These are phyloP conservation scores for Debaryomyces tyrocola DNA, from an alignment of 805 yeast genomes.

Conservation along the genomic window DNA sequence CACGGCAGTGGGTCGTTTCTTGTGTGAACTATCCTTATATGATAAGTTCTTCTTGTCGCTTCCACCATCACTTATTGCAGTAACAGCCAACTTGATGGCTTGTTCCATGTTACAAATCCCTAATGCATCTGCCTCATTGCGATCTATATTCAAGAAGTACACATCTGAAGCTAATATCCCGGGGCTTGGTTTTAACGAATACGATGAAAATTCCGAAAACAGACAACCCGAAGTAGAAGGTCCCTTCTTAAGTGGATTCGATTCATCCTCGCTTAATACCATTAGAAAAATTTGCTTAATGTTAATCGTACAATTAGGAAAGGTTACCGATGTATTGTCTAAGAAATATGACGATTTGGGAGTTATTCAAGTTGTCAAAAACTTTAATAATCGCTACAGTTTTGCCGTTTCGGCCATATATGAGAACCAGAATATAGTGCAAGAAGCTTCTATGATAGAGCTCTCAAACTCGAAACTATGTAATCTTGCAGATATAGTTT, in stretches of 20 bases:
- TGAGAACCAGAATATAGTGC: slow-evolving; percentile 15
- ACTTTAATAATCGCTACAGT: slow-evolving; percentile 20
- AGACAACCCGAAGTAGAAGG: slow-evolving; percentile 41
- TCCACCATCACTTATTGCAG: slow-evolving; percentile 47
- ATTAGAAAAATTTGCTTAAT: slow-evolving; percentile 44
- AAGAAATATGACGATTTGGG: slow-evolving; percentile 54
- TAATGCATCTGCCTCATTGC: slow-evolving; percentile 38
- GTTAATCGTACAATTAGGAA: slow-evolving; percentile 42
- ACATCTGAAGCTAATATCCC: slow-evolving; percentile 4
- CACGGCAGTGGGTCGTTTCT: slow-evolving; percentile 53
- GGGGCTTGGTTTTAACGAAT: slow-evolving; percentile 9
- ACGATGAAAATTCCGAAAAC: slow-evolving; percentile 41
- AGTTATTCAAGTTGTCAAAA: slow-evolving; percentile 48
- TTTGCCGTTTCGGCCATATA: slow-evolving; percentile 17
- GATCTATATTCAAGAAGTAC: slow-evolving; percentile 15
- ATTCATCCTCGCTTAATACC: slow-evolving; percentile 37
- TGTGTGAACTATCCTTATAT: slow-evolving; percentile 55
- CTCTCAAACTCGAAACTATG: slow-evolving; percentile 13
- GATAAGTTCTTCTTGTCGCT: slow-evolving; percentile 48
- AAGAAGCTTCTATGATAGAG: slow-evolving; percentile 4
- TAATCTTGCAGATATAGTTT: slow-evolving; percentile 24
- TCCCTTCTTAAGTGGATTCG: slow-evolving; percentile 51
- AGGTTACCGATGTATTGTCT: slow-evolving; percentile 51
- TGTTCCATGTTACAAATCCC: slow-evolving; percentile 53
- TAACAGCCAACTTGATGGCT: slow-evolving; percentile 52